Evolutionary conservation across 441 rosid genomes (phyloP), one percentile per base, ranked within the genome.

Genomic region (Dalechampia spathulata): DNA sequence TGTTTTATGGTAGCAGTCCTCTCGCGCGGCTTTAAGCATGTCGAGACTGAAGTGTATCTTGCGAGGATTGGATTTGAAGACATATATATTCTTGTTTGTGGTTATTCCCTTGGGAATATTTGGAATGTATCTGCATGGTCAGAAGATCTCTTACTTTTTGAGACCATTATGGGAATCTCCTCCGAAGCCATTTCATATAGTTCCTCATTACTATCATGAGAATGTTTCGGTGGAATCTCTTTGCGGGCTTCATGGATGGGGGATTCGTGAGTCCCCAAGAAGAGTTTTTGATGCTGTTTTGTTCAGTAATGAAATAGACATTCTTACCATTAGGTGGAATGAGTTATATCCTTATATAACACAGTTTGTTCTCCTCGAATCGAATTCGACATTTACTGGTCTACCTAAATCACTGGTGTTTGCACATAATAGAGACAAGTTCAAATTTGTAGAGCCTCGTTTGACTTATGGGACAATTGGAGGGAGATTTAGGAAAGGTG

Each of bases 161-260:
- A 77, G 95, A 71, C 98, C 98, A 0, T 37, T 88, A 19, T 91
- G 98, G 98, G 89, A 83, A 58, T 74, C 84, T 39, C 92, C 98
- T 48, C 98, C 96, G 0, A 82, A 77, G 69, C 83, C 88, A 6
- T 91, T 91, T 59, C 59, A 51, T 1, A 64, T 69, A 52, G 67
- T 84, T 62, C 90, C 96, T 8, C 98, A 91, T 65, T 91, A 86
- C 71, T 84, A 87, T 70, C 76, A 83, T 23, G 81, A 82, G 66
- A 86, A 91, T 38, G 82, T 75, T 25, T 75, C 93, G 0, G 80
- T 82, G 91, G 75, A 76, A 62, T 60, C 70, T 44, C 96, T 81
- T 20, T 88, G 98, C 76, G 69, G 39, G 21, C 96, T 91, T 65
- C 95, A 91, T 22, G 98, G 98, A 0, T 91, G 98, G 98, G 72